Percentiles rank a stretch among this genome's conserved stretches.
Conservation (phyloP, 768 basidiomycete genomes). For the Pulveroboletus sp. region DNA sequence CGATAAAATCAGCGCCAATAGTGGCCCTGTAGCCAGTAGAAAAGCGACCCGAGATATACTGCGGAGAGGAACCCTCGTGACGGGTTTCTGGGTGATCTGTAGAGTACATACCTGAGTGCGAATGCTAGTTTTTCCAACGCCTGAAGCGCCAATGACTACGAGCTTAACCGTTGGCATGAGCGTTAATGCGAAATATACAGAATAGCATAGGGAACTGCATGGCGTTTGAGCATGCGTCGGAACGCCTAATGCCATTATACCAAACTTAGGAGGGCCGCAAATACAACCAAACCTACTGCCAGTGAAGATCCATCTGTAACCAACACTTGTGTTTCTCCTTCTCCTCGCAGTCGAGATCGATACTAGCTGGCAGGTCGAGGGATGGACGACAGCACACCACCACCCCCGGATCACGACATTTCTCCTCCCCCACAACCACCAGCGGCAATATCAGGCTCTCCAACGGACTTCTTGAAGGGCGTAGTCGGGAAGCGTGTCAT, state of each 20-base stretch:
- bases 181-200: conserved; percentile 4
- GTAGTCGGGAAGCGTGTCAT: conserved; percentile 96
- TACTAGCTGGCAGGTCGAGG: background rate
- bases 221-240: background rate
- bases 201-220: conserved; percentile 20
- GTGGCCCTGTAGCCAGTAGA: conserved; percentile 78
- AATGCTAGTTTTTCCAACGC: conserved; percentile 83
- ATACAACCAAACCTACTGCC: conserved; percentile 11
- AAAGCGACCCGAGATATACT: conserved; percentile 79
- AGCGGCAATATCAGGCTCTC: conserved; percentile 62
- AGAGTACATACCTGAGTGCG: conserved; percentile 58
- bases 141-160: conserved; percentile 77
- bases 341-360: background rate
- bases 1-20: conserved; percentile 87
- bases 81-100: background rate
- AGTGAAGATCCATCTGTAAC: too few relatives aligned
- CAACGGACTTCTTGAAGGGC: conserved; percentile 90
- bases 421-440: conserved; percentile 53
- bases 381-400: conserved; percentile 32
- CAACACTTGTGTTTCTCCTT: background rate
- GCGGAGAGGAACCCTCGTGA: conserved; percentile 1
- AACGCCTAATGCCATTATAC: conserved; percentile 3
- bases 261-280: conserved; percentile 12
- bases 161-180: conserved; percentile 75
- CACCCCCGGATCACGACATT: conserved; percentile 38